Base-by-base conservation (phyloP, 768 basidiomycete genomes). In the Psilocybe subaeruginosa region DNA sequence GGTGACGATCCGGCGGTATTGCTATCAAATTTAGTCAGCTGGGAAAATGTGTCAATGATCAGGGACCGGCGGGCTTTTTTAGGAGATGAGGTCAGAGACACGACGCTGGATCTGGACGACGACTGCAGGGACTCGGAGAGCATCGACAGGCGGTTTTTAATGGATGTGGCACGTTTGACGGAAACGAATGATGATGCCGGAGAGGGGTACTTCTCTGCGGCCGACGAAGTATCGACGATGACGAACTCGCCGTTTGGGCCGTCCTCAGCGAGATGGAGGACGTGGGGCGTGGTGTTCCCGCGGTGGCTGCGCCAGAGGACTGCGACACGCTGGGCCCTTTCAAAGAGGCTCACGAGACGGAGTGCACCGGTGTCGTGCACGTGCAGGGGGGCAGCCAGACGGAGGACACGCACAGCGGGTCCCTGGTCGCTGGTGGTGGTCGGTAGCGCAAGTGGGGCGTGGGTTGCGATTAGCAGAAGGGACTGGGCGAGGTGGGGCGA, bases 401-500 rank as follows among this genome's bases (percentile, higher is more conserved):
- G 76, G 5, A 80, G 72, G 56, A 80, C 68, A 59, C 76, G 58
- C 60, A 70, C 59, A 59, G 74, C 46, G 27, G 74, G 71, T 2
- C 59, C 63, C 12, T 63, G 53, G n/a, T 62, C 27, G 17, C 12
- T 27, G 33, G 48, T 41, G 14, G 66, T 60, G 8, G 64, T 56
- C 8, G 70, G 69, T 27, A 75, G 62, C 0, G 74, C 64, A 3
- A 75, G 75, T 0, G 78, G 78, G 2, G 69, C 63, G 66, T 80
- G 77, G 0, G 80, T 77, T 0, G 79, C 80, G 50, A 81, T 66
- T 43, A 83, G 63, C n/a, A 83, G 43, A 29, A 82, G 74, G 0
- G 75, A 72, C 8, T 70, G 52, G 4, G 70, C 39, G 9, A 82
- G 76, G 29, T 65, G 67, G 0, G 70, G 64, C 0, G 79, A 77